These are phyloP conservation scores for Chalciporus sp. DNA, from an alignment of 1,284 basidiomycete species.

Conservation along the genomic window DNA sequence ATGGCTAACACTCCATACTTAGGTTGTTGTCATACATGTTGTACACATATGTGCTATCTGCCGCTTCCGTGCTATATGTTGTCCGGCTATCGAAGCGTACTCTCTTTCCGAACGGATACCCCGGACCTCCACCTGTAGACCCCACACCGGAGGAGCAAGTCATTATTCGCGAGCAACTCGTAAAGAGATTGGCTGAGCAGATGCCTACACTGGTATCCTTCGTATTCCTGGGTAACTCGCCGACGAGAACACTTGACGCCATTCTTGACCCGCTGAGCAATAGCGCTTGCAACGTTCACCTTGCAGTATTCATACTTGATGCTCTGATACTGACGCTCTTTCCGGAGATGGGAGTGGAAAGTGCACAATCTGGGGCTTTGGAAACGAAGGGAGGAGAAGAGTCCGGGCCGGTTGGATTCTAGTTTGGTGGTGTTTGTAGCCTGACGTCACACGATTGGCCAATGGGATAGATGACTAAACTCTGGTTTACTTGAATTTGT, in stretches of 20 bases:
- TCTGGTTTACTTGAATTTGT: neutral
- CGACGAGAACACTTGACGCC: slow-evolving; percentile 45
- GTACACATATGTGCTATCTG: slow-evolving; percentile 55
- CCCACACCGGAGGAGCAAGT: slow-evolving; percentile 73
- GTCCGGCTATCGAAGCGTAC: slow-evolving; percentile 58
- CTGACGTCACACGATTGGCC: slow-evolving; percentile 23
- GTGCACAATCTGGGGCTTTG: neutral
- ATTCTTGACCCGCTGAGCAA: slow-evolving; percentile 62
- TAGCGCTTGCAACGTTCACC: slow-evolving; percentile 64
- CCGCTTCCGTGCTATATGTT: slow-evolving; percentile 46
- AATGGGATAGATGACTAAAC: neutral
- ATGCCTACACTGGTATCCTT: slow-evolving; percentile 43
- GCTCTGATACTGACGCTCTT: slow-evolving; percentile 61
- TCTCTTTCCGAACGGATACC: slow-evolving; percentile 82
- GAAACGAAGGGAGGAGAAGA: neutral
- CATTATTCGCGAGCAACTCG: slow-evolving; percentile 53
- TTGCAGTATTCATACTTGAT: slow-evolving; percentile 67
- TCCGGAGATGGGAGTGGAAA: slow-evolving; percentile 56
- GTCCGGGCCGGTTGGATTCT: neutral
- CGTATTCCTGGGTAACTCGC: slow-evolving; percentile 51
- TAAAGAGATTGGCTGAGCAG: slow-evolving; percentile 47
- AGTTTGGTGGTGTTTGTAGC: slow-evolving; percentile 32
- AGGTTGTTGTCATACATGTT: slow-evolving; percentile 69
- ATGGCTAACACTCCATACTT: slow-evolving; percentile 3
- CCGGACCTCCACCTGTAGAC: slow-evolving; percentile 63